Evolutionary conservation across 108 stramenopile genomes (phyloP).

Genomic region (Asterionellopsis glacialis): DNA sequence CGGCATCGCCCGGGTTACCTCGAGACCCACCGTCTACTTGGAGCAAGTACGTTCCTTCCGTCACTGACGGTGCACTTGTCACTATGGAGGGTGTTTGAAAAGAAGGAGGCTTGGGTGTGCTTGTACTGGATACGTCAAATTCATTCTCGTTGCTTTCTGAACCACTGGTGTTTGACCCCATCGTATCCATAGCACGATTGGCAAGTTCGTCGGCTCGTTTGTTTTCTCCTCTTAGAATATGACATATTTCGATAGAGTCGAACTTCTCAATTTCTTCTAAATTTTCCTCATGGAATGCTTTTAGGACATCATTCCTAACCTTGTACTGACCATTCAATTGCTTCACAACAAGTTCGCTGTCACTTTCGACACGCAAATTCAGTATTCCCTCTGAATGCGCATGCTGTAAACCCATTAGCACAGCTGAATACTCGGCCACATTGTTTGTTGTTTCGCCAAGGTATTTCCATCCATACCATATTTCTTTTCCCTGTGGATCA

Average conservation of each 20-base stretch:
- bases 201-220: constrained; percentile 81
- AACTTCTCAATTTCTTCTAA: constrained; percentile 32
- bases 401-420: constrained; percentile 57
- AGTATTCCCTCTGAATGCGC: constrained; percentile 60
- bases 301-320: constrained; percentile 44
- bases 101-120: no score
- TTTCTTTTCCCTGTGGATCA: constrained; percentile 35
- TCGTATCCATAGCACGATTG: constrained; percentile 77
- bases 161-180: background rate
- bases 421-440: constrained; percentile 67
- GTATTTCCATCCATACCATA: constrained; percentile 61
- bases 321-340: constrained; percentile 58
- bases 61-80: no score
- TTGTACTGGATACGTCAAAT: no score
- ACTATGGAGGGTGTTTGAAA: no score
- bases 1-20: constrained; percentile 9
- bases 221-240: constrained; percentile 66
- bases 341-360: constrained; percentile 62
- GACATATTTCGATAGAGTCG: constrained; percentile 45
- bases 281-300: constrained; percentile 19
- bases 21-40: constrained; percentile 82
- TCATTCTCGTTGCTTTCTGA: background rate
- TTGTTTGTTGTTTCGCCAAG: constrained; percentile 66
- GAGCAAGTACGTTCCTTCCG: constrained; percentile 32
- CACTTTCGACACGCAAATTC: constrained; percentile 61